Evolutionary conservation across 495 filamentous ascomycete species (phyloP).

Genomic region (Daldinia loculata): DNA sequence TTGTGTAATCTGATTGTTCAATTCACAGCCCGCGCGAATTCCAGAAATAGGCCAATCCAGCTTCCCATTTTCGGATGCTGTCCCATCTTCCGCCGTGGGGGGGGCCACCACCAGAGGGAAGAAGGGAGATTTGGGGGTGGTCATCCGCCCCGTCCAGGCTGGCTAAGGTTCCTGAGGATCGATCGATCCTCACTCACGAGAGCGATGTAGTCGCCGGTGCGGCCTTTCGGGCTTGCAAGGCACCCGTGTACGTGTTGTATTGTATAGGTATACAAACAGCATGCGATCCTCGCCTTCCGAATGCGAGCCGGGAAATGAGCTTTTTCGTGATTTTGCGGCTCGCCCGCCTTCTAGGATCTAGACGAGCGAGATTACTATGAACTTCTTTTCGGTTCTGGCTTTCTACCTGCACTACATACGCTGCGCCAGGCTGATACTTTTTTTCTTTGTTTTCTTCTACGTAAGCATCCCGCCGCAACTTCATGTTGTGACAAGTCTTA

Average conservation of each 20-base stretch:
- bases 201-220: constrained; percentile 9
- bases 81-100: constrained; percentile 30
- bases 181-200: constrained; percentile 13
- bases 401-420: neutral
- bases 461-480: neutral
- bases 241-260: neutral
- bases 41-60: constrained; percentile 35
- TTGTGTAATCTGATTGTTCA: constrained; percentile 33
- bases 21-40: constrained; percentile 15
- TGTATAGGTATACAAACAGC: neutral
- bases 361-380: constrained; percentile 2
- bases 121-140: neutral
- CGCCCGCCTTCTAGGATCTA: neutral
- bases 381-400: neutral
- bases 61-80: constrained; percentile 32
- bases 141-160: constrained; percentile 9
- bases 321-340: constrained; percentile 5
- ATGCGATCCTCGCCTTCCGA: constrained; percentile 19
- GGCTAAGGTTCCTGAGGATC: neutral
- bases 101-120: neutral
- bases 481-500: neutral
- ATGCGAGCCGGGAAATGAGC: constrained; percentile 9
- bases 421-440: neutral
- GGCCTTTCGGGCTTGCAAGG: constrained; percentile 9
- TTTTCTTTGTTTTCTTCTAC: neutral